These are phyloP conservation scores for Candida insectalens DNA, from an alignment of 805 yeast genomes.

Conservation along the genomic window DNA sequence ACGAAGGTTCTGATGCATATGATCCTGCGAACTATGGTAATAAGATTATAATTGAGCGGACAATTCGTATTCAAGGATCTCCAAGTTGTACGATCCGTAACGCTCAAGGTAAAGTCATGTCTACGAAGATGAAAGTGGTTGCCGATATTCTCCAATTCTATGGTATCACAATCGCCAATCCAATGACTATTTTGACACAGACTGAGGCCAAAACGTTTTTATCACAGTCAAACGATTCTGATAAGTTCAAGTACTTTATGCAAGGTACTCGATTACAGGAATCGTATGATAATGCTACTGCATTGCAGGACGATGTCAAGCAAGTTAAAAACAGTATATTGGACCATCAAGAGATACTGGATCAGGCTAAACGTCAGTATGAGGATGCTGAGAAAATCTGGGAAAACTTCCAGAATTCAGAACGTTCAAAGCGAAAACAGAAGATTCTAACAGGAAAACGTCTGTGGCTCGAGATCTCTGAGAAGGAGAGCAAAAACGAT, in stretches of 20 bases:
- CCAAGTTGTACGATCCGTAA: conserved; percentile 45
- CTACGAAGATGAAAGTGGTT: conserved; percentile 54
- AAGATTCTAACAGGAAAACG: conserved; percentile 36
- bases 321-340: conserved; percentile 28
- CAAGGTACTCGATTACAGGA: conserved; percentile 69
- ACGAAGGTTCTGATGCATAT: conserved; percentile 58
- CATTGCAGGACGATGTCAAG: conserved; percentile 31
- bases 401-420: conserved; percentile 29
- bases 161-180: conserved; percentile 77
- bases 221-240: conserved; percentile 62
- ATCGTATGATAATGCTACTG: conserved; percentile 43
- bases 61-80: conserved; percentile 43
- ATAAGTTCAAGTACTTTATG: conserved; percentile 70
- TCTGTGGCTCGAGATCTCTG: conserved; percentile 34
- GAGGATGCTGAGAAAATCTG: conserved; percentile 33
- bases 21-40: conserved; percentile 59
- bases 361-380: conserved; percentile 27
- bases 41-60: conserved; percentile 61
- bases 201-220: conserved; percentile 89
- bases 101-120: conserved; percentile 39
- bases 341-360: conserved; percentile 22
- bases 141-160: conserved; percentile 61
- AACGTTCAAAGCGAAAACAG: conserved; percentile 29
- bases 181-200: conserved; percentile 87
- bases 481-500: conserved; percentile 14